Base-by-base conservation (phyloP, 1,139 yeast genomes). In the Pichia inconspicua region DNA sequence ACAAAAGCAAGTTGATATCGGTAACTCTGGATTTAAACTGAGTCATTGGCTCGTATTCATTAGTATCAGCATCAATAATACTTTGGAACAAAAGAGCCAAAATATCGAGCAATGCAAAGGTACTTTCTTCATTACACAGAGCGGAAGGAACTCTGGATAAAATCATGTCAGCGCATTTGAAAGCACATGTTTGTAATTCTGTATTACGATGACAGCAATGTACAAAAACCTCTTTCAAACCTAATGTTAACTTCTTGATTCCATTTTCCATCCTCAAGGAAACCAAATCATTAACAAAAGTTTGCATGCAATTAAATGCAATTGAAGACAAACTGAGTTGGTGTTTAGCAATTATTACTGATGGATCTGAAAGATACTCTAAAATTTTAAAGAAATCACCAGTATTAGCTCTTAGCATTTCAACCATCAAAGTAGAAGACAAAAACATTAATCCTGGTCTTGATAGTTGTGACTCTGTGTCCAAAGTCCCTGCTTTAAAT, bases 361-460 rank as follows among this genome's bases (percentile, higher is more conserved):
- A 84, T 4, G 96, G 95, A 59, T 92, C 97, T 2, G 94, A 84
- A 57, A 84, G 82, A 66, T 92, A 94, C 42, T 76, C 72, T 50
- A 90, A 73, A 39, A 81, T 71, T 36, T 82, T 80, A 0, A 95
- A 81, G 58, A 96, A 84, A 55, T 84, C 82, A 22, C 98, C 97
- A 25, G 84, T 73, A 51, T 76, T 80, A 28, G 86, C 88, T 53
- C 98, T 74, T 45, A 88, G 70, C 31, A 81, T 73, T 67, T 94
- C 99, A 40, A 88, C 74, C 50, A 89, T 75, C 11, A 84, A 73
- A 0, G 96, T 74, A 0, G 97, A 87, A 1, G 96, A 83, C 57
- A 92, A 70, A 63, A 92, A 94, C 87, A 92, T 87, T 55, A 87
- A 73, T 59, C 88, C 88, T 11, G 95, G 83, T 58, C 82, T 80